Evolutionary conservation across 768 basidiomycete genomes (phyloP).

Genomic region (Amanita thiersii): DNA sequence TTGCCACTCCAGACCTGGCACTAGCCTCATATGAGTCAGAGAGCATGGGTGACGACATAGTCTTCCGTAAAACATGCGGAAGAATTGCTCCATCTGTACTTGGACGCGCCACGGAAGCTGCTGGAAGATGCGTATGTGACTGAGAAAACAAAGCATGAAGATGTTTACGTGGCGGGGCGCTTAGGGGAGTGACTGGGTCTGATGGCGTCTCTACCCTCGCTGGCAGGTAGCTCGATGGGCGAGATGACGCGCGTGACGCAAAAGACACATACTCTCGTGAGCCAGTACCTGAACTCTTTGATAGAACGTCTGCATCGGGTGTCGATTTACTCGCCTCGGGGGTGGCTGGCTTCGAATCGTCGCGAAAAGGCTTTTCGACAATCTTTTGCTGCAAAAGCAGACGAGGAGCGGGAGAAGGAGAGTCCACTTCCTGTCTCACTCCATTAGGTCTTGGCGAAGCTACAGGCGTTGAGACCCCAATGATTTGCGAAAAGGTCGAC

Average conservation of each 20-base stretch:
- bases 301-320: constrained; percentile 18
- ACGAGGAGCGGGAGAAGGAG: constrained; percentile 17
- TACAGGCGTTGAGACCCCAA: constrained; percentile 31
- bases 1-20: constrained; percentile 17
- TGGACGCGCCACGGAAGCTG: constrained; percentile 7
- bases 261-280: constrained; percentile 17
- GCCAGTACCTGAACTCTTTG: constrained; percentile 17
- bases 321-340: constrained; percentile 20
- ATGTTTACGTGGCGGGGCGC: constrained; percentile 50
- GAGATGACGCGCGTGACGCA: constrained; percentile 17
- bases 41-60: constrained; percentile 47
- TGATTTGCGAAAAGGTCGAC: constrained; percentile 36
- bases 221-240: constrained; percentile 37
- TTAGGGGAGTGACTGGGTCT: constrained; percentile 50
- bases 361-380: constrained; percentile 37
- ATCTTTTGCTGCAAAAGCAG: constrained; percentile 20
- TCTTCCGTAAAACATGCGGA: constrained; percentile 29
- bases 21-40: constrained; percentile 34
- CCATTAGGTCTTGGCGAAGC: constrained; percentile 19
- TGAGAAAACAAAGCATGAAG: constrained; percentile 42
- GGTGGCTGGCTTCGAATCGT: constrained; percentile 18
- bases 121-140: constrained; percentile 47
- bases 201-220: constrained; percentile 58
- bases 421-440: constrained; percentile 5
- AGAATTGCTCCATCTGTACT: not conserved